Conservation (phyloP, 371 early-diverging fungal genomes). For the Mortierella sp. region DNA sequence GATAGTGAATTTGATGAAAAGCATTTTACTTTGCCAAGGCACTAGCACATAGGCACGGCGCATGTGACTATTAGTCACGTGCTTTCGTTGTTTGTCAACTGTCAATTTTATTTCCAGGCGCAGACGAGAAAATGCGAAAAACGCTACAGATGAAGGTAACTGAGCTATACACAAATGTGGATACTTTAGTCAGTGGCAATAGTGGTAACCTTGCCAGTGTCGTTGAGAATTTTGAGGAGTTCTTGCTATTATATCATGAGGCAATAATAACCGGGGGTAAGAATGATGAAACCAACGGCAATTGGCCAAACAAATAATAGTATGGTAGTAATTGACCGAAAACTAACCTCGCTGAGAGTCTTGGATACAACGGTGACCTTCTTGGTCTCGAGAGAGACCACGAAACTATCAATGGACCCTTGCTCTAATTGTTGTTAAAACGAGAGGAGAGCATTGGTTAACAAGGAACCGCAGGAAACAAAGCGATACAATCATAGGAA, state of each 20-base stretch:
- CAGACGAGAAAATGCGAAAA: too few relatives aligned
- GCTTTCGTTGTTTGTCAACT: too few relatives aligned
- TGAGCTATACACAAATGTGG: background rate
- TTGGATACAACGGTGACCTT: conserved; percentile 67
- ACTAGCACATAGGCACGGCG: too few relatives aligned
- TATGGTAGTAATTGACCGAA: background rate
- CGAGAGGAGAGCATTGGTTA: too few relatives aligned
- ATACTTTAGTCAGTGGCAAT: conserved; percentile 24
- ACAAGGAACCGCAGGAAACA: too few relatives aligned
- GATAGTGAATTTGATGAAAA: background rate
- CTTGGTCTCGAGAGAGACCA: conserved; percentile 80
- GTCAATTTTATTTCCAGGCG: too few relatives aligned
- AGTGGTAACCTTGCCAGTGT: conserved; percentile 57
- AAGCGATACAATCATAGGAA: background rate
- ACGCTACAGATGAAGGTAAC: background rate
- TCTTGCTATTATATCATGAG: conserved; percentile 19
- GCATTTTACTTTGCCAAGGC: too few relatives aligned
- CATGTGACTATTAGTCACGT: too few relatives aligned
- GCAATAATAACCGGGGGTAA: background rate
- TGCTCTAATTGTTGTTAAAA: background rate
- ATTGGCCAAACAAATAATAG: background rate
- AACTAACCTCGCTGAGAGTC: conserved; percentile 19
- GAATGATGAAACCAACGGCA: background rate
- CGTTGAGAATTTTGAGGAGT: conserved; percentile 42
- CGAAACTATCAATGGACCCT: conserved; percentile 70